These are phyloP conservation scores for Serendipita sp. DNA, from an alignment of 768 basidiomycete species.

Conservation along the genomic window DNA sequence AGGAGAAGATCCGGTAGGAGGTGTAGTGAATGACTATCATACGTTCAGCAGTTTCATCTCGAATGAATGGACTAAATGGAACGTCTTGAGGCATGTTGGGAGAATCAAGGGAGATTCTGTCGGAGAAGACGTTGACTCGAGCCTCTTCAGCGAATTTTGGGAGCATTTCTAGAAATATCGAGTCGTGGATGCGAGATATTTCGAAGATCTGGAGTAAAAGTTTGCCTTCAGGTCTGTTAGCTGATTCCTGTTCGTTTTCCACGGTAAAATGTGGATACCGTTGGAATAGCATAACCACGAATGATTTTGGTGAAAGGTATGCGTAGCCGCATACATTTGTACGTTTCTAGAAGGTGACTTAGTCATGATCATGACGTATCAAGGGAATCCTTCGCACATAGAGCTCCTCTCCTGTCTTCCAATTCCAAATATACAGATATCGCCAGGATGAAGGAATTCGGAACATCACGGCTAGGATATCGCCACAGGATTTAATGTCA, in stretches of 20 bases:
- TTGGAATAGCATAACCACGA: background rate
- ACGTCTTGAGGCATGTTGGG: background rate
- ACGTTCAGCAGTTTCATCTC: background rate
- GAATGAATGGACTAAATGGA: background rate
- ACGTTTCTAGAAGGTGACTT: no score
- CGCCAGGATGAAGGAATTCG: background rate
- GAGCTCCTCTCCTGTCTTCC: background rate
- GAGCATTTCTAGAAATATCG: background rate
- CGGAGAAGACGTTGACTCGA: background rate
- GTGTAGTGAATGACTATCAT: background rate
- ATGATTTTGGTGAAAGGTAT: background rate
- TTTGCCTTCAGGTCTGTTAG: background rate
- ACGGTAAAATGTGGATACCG: background rate
- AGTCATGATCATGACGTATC: background rate
- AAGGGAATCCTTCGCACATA: background rate
- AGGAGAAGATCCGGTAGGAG: background rate
- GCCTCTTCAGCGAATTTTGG: background rate
- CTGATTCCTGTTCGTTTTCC: background rate
- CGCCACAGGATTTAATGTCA: background rate
- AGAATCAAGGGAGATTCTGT: background rate
- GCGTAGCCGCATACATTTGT: background rate
- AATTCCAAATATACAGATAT: background rate
- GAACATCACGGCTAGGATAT: background rate
- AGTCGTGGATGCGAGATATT: no score
- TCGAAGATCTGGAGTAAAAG: no score